A percentile compares a stretch with the other conserved stretches of the same genome.
phyloP scores from a whole-genome alignment of 1,284 basidiomycete species.

The Ceratorhiza oryzae-sativae region DNA sequence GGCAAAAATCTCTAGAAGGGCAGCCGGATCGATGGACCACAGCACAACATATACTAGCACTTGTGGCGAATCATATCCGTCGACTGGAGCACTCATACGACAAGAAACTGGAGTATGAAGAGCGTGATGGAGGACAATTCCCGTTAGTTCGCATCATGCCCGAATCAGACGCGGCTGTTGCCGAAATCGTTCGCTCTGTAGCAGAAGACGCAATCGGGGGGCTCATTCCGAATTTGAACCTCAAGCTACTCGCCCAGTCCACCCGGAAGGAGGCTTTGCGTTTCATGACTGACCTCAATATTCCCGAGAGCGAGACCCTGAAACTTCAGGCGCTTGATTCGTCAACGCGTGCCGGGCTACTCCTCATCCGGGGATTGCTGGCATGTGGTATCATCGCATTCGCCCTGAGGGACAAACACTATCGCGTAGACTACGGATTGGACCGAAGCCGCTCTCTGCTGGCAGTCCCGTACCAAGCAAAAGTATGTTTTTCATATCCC shows the following conservation, averaged over 20 bases:
- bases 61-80: slow-evolving; percentile 44
- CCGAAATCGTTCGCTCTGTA: slow-evolving; percentile 45
- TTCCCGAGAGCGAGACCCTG: neutral
- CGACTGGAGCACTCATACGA: neutral
- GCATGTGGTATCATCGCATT: slow-evolving; percentile 55
- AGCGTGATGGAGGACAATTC: slow-evolving; percentile 45
- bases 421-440: slow-evolving; percentile 63
- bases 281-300: slow-evolving; percentile 17
- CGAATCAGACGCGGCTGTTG: slow-evolving; percentile 45
- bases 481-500: slow-evolving; percentile 42
- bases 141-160: slow-evolving; percentile 50
- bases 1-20: slow-evolving; percentile 53
- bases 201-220: slow-evolving; percentile 48
- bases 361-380: slow-evolving; percentile 57
- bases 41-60: slow-evolving; percentile 54
- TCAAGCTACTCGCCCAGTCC: neutral
- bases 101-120: neutral
- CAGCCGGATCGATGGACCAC: slow-evolving; percentile 59
- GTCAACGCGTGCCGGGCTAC: slow-evolving; percentile 51
- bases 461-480: slow-evolving; percentile 63
- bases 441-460: slow-evolving; percentile 56
- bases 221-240: slow-evolving; percentile 39
- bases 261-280: neutral
- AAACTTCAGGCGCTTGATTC: neutral
- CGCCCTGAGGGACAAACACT: slow-evolving; percentile 55